A percentile compares a stretch with the other conserved stretches of the same genome.
phyloP scores from a whole-genome alignment of 2,329 filamentous ascomycete genomes.

The Rhynchosporium agropyri region DNA sequence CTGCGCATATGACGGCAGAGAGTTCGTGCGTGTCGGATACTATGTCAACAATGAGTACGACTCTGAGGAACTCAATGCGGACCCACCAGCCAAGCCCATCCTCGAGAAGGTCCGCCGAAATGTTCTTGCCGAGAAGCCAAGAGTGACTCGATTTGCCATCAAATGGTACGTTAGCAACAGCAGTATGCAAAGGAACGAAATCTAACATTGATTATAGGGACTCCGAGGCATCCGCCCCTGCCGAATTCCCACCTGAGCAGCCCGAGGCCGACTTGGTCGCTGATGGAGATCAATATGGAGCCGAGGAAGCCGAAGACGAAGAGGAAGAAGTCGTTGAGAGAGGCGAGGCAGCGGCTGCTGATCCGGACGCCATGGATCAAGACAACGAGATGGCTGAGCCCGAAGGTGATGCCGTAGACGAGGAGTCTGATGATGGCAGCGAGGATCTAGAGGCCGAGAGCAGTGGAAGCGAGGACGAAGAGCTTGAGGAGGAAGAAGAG shows the following conservation, averaged over 20 bases:
- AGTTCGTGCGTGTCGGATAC: slow-evolving; percentile 98
- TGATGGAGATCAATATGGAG: slow-evolving; percentile 89
- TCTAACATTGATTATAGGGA: slow-evolving; percentile 64
- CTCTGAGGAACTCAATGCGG: slow-evolving; percentile 81
- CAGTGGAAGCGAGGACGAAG: slow-evolving; percentile 62
- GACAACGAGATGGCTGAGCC: slow-evolving; percentile 77
- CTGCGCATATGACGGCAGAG: slow-evolving; percentile 92
- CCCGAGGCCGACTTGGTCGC: slow-evolving; percentile 87
- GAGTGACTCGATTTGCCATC: slow-evolving; percentile 96
- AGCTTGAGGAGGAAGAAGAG: slow-evolving; percentile 57
- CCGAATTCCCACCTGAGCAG: slow-evolving; percentile 96
- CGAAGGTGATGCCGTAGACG: slow-evolving; percentile 55
- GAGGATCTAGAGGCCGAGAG: slow-evolving; percentile 81
- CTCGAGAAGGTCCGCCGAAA: slow-evolving; percentile 92
- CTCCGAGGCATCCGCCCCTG: slow-evolving; percentile 92
- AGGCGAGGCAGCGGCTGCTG: slow-evolving; percentile 53
- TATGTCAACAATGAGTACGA: slow-evolving; percentile 99
- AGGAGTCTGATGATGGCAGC: slow-evolving; percentile 74
- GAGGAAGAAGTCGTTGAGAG: slow-evolving; percentile 64
- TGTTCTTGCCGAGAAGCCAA: slow-evolving; percentile 93
- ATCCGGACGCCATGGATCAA: slow-evolving; percentile 53
- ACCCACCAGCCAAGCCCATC: slow-evolving; percentile 88
- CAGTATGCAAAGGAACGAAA: slow-evolving; percentile 9
- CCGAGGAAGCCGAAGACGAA: slow-evolving; percentile 80
- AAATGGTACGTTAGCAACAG: slow-evolving; percentile 75